Conservation (phyloP, 2,329 filamentous ascomycete species). For the Aschersonia sp. region DNA sequence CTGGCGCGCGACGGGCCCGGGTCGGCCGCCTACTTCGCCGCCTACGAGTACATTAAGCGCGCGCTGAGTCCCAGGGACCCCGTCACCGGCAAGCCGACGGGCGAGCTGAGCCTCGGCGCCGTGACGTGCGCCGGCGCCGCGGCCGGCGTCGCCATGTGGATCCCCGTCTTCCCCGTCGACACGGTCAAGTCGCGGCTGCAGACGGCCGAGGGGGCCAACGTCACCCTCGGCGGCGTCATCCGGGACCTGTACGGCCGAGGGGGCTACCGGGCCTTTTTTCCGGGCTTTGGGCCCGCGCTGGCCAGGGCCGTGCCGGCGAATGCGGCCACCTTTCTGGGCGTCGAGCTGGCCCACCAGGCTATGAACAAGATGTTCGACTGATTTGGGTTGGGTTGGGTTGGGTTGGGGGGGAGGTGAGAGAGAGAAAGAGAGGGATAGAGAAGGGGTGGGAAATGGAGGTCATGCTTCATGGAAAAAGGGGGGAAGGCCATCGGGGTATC, state of each 20-base stretch:
- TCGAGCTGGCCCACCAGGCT: constrained; percentile 69
- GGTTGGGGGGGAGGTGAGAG: neutral
- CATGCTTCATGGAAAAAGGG: neutral
- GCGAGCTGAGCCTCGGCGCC: constrained; percentile 66
- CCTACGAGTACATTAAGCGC: constrained; percentile 93
- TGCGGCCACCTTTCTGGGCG: constrained; percentile 82
- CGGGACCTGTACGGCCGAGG: constrained; percentile 69
- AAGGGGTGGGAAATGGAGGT: neutral
- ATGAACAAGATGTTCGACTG: constrained; percentile 60
- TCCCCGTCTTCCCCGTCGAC: constrained; percentile 93
- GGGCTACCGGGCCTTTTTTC: constrained; percentile 88
- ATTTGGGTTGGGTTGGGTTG: no score
- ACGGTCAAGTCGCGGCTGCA: constrained; percentile 92
- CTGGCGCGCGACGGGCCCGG: constrained; percentile 88
- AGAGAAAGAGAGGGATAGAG: neutral
- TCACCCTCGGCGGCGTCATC: constrained; percentile 67
- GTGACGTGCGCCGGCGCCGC: constrained; percentile 77
- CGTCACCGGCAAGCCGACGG: constrained; percentile 53
- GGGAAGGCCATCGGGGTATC: neutral
- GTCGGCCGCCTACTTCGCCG: constrained; percentile 88
- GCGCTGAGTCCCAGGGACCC: constrained; percentile 70
- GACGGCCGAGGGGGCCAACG: constrained; percentile 74
- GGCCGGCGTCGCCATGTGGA: constrained; percentile 97
- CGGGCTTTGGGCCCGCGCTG: constrained; percentile 84
- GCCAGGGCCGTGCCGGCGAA: constrained; percentile 91